These are phyloP conservation scores for Crithidia sp. DNA, from an alignment of 208 protist genomes.

Conservation along the genomic window DNA sequence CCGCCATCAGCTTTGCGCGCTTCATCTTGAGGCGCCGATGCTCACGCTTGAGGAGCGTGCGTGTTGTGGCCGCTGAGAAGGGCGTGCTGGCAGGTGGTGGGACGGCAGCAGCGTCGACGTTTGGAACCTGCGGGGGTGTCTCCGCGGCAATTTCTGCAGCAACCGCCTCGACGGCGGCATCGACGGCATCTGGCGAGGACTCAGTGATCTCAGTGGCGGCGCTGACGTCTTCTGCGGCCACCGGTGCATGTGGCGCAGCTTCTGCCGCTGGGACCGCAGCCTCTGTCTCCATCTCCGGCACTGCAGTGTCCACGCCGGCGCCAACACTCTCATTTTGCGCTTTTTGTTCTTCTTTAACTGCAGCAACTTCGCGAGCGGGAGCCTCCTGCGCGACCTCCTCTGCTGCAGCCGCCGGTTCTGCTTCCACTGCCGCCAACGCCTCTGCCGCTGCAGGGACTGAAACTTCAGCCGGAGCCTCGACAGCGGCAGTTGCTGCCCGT, in stretches of 20 bases:
- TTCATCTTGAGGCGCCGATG: conserved; percentile 4
- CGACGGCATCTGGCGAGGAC: not conserved
- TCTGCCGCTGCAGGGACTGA: not conserved
- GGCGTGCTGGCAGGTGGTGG: not conserved
- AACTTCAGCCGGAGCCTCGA: not conserved
- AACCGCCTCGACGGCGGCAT: conserved; percentile 2
- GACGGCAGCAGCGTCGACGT: not conserved
- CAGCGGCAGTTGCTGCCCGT: not conserved
- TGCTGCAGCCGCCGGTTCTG: too few relatives aligned
- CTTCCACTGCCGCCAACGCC: too few relatives aligned
- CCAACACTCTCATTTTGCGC: too few relatives aligned
- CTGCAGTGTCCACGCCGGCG: too few relatives aligned
- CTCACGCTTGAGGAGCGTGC: conserved; percentile 3
- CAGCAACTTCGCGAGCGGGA: too few relatives aligned
- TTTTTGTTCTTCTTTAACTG: too few relatives aligned
- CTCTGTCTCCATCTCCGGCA: not conserved
- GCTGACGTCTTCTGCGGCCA: too few relatives aligned
- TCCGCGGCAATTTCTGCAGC: not conserved
- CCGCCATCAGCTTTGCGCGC: not conserved
- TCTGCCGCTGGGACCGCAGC: too few relatives aligned
- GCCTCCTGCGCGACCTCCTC: too few relatives aligned
- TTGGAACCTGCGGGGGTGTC: too few relatives aligned
- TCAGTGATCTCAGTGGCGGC: not conserved
- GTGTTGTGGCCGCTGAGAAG: not conserved
- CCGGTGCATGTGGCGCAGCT: not conserved